Conservation (phyloP, 2,329 filamentous ascomycete genomes). For the Colletotrichum orchidophilum region DNA sequence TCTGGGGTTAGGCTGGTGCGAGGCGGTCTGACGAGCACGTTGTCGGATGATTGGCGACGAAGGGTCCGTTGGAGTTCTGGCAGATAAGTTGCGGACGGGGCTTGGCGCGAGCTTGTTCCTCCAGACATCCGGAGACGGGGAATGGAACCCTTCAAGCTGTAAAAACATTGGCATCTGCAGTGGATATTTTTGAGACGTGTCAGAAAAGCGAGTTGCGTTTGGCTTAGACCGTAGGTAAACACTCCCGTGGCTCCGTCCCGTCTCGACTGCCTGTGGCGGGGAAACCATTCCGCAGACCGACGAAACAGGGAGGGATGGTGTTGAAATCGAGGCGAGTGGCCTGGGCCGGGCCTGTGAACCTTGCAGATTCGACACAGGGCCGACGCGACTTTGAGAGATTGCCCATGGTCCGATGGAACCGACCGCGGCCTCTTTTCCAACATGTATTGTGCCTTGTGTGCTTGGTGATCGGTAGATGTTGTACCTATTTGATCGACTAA, state of each 20-base stretch:
- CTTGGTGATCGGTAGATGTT: neutral
- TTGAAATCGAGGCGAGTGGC: slow-evolving; percentile 14
- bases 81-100: slow-evolving; percentile 3
- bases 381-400: slow-evolving; percentile 6
- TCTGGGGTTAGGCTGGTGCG: slow-evolving; percentile 19
- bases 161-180: slow-evolving; percentile 15
- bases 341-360: neutral
- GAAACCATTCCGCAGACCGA: slow-evolving; percentile 25
- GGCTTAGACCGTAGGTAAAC: slow-evolving; percentile 26
- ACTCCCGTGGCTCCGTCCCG: slow-evolving; percentile 31
- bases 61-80: slow-evolving; percentile 11
- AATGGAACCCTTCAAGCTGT: neutral
- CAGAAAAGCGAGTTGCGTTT: slow-evolving; percentile 19
- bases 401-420: neutral
- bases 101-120: slow-evolving; percentile 28
- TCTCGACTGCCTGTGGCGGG: slow-evolving; percentile 26
- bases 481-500: neutral
- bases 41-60: slow-evolving; percentile 34
- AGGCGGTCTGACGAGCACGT: slow-evolving; percentile 34
- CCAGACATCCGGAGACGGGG: slow-evolving; percentile 5
- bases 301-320: slow-evolving; percentile 15
- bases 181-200: slow-evolving; percentile 29
- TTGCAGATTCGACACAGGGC: slow-evolving; percentile 6
- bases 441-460: neutral
- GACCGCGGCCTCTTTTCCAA: slow-evolving; percentile 9